These are phyloP conservation scores for Eucalyptus dawsonii DNA, from an alignment of 345 rosid genomes.

Conservation along the genomic window DNA sequence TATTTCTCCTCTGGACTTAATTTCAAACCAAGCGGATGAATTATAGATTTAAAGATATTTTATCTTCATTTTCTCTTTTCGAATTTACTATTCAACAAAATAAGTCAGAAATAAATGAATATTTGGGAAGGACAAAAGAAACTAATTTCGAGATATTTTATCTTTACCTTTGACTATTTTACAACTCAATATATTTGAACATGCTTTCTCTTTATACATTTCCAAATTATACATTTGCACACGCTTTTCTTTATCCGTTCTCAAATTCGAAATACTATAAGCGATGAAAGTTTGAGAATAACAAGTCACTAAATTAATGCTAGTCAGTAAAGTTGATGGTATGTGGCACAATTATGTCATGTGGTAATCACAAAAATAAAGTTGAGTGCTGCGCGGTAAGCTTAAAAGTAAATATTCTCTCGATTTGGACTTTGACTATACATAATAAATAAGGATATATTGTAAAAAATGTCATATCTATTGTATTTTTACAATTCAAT, in stretches of 20 bases:
- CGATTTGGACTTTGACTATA: neutral
- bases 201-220: neutral
- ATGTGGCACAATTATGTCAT: neutral
- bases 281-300: neutral
- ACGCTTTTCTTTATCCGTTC: neutral
- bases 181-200: neutral
- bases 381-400: rapidly evolving
- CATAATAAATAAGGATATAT: neutral
- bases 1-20: neutral
- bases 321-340: neutral
- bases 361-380: neutral
- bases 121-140: neutral
- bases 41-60: neutral
- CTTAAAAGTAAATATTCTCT: neutral
- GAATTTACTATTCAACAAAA: neutral
- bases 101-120: neutral
- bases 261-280: neutral
- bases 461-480: no score
- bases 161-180: neutral
- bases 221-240: neutral
- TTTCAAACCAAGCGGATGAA: neutral
- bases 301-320: neutral
- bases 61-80: neutral
- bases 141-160: neutral
- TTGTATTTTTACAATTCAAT: no score